A percentile compares a stretch with the other conserved stretches of the same genome.
Conservation (phyloP, 2,329 filamentous ascomycete genomes). For the Ophiobolus disseminans region DNA sequence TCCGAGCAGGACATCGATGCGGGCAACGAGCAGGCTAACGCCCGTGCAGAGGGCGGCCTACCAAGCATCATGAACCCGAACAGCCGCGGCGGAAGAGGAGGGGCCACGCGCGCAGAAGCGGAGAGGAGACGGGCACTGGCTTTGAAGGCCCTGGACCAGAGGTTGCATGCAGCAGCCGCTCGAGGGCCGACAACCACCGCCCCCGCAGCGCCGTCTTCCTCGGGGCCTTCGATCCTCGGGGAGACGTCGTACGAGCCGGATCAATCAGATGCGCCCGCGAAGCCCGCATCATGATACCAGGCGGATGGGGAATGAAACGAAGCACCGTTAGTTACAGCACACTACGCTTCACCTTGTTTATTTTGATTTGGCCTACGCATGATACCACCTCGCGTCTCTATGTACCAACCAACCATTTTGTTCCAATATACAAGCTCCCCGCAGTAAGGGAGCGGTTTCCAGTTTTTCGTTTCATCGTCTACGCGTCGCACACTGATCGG, state of each 20-base stretch:
- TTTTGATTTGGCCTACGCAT: constrained; percentile 19
- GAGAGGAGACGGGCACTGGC: constrained; percentile 88
- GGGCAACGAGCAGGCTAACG: constrained; percentile 73
- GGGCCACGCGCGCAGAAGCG: constrained; percentile 83
- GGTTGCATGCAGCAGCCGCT: constrained; percentile 81
- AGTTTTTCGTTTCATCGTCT: constrained; percentile 6
- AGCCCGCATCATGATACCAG: constrained; percentile 24
- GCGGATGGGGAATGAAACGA: background rate
- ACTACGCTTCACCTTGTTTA: constrained; percentile 14
- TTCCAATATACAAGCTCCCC: constrained; percentile 21
- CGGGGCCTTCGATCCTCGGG: constrained; percentile 46
- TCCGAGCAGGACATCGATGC: constrained; percentile 79
- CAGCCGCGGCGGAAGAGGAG: constrained; percentile 57
- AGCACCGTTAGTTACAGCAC: background rate
- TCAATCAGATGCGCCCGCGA: constrained; percentile 35
- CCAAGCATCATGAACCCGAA: constrained; percentile 64
- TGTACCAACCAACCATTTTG: constrained; percentile 25
- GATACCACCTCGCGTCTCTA: constrained; percentile 36
- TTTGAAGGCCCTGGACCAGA: constrained; percentile 88
- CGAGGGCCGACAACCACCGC: constrained; percentile 52
- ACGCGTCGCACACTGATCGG: constrained; percentile 8
- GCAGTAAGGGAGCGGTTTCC: constrained; percentile 23
- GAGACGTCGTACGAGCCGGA: constrained; percentile 54
- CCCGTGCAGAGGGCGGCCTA: constrained; percentile 66
- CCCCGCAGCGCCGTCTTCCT: constrained; percentile 40